Evolutionary conservation across 2,329 filamentous ascomycete species (phyloP).

Genomic region (Cladosporium austrohemisphaericum): DNA sequence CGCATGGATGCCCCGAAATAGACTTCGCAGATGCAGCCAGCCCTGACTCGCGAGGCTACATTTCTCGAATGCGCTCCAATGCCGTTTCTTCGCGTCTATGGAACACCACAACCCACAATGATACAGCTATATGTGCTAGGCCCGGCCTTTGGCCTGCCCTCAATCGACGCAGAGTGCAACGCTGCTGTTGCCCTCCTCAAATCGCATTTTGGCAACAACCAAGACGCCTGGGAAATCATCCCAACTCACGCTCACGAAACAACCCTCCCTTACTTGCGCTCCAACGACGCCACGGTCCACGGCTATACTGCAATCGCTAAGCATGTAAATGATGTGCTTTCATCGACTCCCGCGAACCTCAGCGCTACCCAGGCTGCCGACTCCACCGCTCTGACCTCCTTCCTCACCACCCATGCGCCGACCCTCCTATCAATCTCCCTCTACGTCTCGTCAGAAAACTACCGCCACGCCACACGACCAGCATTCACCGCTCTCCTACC

Average conservation of each 20-base stretch:
- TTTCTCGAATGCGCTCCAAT: constrained; percentile 6
- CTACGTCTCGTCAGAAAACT: constrained; percentile 88
- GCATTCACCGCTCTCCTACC: constrained; percentile 75
- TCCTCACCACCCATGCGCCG: constrained; percentile 70
- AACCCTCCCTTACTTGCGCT: constrained; percentile 40
- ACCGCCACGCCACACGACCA: constrained; percentile 69
- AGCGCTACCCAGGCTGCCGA: constrained; percentile 35
- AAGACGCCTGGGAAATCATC: constrained; percentile 63
- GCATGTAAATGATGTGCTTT: background rate
- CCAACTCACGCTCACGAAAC: constrained; percentile 47
- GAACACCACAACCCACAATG: constrained; percentile 3
- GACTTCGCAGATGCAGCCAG: background rate
- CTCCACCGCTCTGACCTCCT: constrained; percentile 43
- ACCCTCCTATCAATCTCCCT: constrained; percentile 80
- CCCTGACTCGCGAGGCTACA: constrained; percentile 11
- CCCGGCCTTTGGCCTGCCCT: constrained; percentile 80
- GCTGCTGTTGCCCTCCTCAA: constrained; percentile 75
- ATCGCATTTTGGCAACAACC: constrained; percentile 53
- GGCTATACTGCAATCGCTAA: constrained; percentile 60
- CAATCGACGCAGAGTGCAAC: constrained; percentile 86
- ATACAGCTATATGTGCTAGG: constrained; percentile 76
- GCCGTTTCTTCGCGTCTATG: background rate
- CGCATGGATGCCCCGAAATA: too few relatives aligned
- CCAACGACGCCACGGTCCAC: constrained; percentile 48
- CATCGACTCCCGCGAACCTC: constrained; percentile 17